Percentiles rank a stretch among this genome's conserved stretches.
phyloP scores from a whole-genome alignment of 257 asterid species.

The Coffea canephora region DNA sequence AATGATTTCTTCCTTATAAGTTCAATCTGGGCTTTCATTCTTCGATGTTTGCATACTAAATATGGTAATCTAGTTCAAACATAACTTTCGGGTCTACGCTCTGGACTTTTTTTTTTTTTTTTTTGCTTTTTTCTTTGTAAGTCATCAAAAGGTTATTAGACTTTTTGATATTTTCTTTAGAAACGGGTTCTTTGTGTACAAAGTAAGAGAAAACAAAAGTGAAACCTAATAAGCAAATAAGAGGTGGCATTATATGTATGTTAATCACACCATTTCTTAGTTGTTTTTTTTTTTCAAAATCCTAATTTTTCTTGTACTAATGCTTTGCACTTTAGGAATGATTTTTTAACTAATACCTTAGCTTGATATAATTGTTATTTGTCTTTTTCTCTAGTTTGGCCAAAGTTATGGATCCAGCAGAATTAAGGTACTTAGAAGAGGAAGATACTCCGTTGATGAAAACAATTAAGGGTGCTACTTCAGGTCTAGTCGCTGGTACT shows the following conservation, averaged over 20 bases:
- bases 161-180: neutral
- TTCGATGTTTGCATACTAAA: neutral
- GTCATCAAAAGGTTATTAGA: neutral
- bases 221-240: neutral
- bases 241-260: neutral
- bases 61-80: neutral
- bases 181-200: neutral
- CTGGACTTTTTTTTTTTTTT: neutral
- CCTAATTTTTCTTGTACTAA: neutral
- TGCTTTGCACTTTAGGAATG: neutral
- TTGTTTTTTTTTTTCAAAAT: neutral
- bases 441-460: slow-evolving; percentile 45
- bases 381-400: slow-evolving; percentile 4
- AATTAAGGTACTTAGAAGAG: slow-evolving; percentile 78
- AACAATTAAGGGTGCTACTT: slow-evolving; percentile 74
- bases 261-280: too few species aligned
- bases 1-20: too few species aligned
- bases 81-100: neutral
- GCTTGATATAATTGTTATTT: neutral
- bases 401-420: slow-evolving; percentile 63
- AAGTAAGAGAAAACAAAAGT: neutral
- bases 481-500: slow-evolving; percentile 82
- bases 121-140: neutral
- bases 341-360: neutral
- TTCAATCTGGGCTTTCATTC: neutral